phyloP scores from a whole-genome alignment of 495 filamentous ascomycete species.

The Lophiostoma macrostomum region DNA sequence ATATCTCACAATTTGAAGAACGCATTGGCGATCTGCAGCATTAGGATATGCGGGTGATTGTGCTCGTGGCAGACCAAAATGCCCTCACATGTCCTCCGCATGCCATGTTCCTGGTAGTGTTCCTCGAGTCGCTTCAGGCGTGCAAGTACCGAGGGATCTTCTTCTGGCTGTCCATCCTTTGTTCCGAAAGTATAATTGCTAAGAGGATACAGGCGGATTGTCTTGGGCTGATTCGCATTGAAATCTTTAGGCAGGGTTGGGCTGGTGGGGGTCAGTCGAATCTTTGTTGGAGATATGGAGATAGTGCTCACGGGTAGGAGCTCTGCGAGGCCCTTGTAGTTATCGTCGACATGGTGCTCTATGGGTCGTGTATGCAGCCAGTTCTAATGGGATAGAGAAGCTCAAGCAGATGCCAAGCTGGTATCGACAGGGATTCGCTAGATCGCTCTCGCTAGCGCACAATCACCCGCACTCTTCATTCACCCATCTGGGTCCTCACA shows the following conservation, averaged over 20 bases:
- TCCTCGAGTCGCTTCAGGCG: slow-evolving; percentile 90
- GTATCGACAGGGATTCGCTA: slow-evolving; percentile 1
- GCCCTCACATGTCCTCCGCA: slow-evolving; percentile 95
- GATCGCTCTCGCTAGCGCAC: no score
- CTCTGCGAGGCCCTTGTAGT: slow-evolving; percentile 37
- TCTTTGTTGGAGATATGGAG: background rate
- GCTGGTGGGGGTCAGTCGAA: slow-evolving; percentile 39
- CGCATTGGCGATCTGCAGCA: slow-evolving; percentile 98
- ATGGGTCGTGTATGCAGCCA: background rate
- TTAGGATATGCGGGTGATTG: slow-evolving; percentile 95
- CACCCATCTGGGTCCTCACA: no score
- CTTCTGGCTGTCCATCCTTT: slow-evolving; percentile 96
- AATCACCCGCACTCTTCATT: no score
- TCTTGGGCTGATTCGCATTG: slow-evolving; percentile 82
- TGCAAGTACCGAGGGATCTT: slow-evolving; percentile 91
- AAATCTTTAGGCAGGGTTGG: slow-evolving; percentile 79
- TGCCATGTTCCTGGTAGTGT: slow-evolving; percentile 87
- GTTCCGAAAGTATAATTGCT: slow-evolving; percentile 99
- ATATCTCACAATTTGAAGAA: slow-evolving; percentile 87
- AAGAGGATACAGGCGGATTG: slow-evolving; percentile 89
- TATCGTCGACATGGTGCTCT: slow-evolving; percentile 41
- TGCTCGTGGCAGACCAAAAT: slow-evolving; percentile 97
- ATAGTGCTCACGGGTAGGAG: slow-evolving; percentile 32
- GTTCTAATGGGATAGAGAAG: background rate
- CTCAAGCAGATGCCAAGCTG: background rate